These are phyloP conservation scores for Xylaria polymorpha DNA, from an alignment of 2,329 filamentous ascomycete species.

Conservation along the genomic window DNA sequence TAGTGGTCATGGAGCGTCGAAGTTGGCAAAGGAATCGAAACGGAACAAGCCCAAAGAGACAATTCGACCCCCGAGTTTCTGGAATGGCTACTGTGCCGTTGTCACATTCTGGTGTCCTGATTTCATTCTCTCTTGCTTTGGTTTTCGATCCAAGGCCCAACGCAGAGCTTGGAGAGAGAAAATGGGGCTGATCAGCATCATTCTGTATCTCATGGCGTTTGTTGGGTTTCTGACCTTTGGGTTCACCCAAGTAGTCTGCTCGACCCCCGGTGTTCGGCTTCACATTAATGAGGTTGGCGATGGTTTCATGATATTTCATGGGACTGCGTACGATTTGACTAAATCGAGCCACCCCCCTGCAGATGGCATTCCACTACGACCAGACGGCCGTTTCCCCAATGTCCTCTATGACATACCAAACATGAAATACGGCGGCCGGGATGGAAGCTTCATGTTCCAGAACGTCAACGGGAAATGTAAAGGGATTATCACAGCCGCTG, in stretches of 20 bases:
- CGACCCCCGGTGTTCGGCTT: constrained; percentile 75
- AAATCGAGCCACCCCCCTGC: constrained; percentile 82
- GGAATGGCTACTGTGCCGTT: constrained; percentile 95
- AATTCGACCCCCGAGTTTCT: constrained; percentile 83
- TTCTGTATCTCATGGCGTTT: constrained; percentile 84
- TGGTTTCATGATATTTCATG: constrained; percentile 97
- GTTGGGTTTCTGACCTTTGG: constrained; percentile 98
- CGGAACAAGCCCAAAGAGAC: constrained; percentile 68
- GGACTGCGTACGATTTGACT: constrained; percentile 85
- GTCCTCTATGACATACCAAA: constrained; percentile 84
- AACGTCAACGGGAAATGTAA: constrained; percentile 99
- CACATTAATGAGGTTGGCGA: constrained; percentile 82
- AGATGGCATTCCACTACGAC: constrained; percentile 73
- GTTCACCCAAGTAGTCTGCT: constrained; percentile 90
- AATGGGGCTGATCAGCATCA: constrained; percentile 95
- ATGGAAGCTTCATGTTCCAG: constrained; percentile 97
- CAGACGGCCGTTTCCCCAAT: constrained; percentile 70
- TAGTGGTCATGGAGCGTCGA: constrained; percentile 72
- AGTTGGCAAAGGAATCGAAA: constrained; percentile 64
- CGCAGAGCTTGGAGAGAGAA: constrained; percentile 97
- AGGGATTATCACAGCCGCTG: constrained; percentile 79
- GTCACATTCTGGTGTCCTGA: constrained; percentile 96
- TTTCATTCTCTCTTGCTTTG: constrained; percentile 85
- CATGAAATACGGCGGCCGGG: constrained; percentile 84
- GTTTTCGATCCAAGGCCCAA: constrained; percentile 85